These are phyloP conservation scores for Lactifluus echinatus DNA, from an alignment of 768 basidiomycete species.

Conservation along the genomic window DNA sequence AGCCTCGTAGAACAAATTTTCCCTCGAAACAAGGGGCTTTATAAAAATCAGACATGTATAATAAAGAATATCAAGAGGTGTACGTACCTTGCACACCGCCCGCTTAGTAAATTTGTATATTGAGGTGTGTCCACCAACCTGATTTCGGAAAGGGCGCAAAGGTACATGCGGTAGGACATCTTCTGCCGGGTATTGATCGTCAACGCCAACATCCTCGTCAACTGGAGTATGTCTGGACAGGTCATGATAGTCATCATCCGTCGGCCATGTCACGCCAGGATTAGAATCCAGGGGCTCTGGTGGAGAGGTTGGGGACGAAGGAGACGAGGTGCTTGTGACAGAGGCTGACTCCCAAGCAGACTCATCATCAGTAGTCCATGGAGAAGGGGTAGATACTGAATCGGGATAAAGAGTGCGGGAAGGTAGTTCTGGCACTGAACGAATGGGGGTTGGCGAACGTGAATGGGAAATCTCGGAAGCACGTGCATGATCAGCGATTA, in stretches of 20 bases:
- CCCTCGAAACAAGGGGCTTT: slow-evolving; percentile 90
- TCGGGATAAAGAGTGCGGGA: slow-evolving; percentile 17
- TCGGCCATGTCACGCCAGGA: slow-evolving; percentile 25
- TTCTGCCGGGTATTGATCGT: slow-evolving; percentile 37
- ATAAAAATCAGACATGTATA: not conserved
- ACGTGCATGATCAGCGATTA: slow-evolving; percentile 4
- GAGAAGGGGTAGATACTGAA: slow-evolving; percentile 35
- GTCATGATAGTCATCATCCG: slow-evolving; percentile 29
- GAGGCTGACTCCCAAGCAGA: slow-evolving; percentile 71
- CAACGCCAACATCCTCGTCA: slow-evolving; percentile 18
- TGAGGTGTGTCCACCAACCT: slow-evolving; percentile 94
- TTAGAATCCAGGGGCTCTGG: slow-evolving; percentile 27
- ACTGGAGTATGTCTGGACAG: slow-evolving; percentile 5
- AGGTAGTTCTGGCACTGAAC: slow-evolving; percentile 25
- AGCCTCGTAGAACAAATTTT: slow-evolving; percentile 96
- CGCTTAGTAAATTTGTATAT: slow-evolving; percentile 98
- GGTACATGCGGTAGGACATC: slow-evolving; percentile 81
- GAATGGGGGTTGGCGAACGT: slow-evolving; percentile 34
- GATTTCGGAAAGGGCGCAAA: slow-evolving; percentile 90
- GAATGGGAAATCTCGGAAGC: slow-evolving; percentile 23
- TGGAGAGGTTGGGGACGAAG: slow-evolving; percentile 36
- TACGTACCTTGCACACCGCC: slow-evolving; percentile 93
- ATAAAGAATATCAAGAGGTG: not conserved
- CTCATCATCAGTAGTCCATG: slow-evolving; percentile 73
- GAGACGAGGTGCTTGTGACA: slow-evolving; percentile 50